Evolutionary conservation across 768 basidiomycete species (phyloP), one percentile per base, ranked within the genome.

Genomic region (Guyanaporus albipodus): DNA sequence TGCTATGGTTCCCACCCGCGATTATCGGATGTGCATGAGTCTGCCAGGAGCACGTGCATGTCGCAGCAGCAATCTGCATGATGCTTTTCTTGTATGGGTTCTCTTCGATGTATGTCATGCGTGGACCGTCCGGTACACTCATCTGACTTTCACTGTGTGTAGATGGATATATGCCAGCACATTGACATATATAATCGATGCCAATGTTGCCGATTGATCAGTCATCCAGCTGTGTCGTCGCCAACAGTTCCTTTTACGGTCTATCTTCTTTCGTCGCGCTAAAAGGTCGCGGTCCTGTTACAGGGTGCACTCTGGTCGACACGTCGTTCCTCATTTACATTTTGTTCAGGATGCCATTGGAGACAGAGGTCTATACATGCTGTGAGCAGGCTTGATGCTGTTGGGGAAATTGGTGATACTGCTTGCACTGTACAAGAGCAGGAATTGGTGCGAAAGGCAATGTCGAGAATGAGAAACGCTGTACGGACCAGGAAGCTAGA

Each of bases 181-280:
- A 0, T 69, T 96, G 26, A 85, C 91, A 0, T 94, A 92, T 60
- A 78, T 94, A 27, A 89, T 93, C 3, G 91, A 96, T 59, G 81
- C 90, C 8, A 96, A 94, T 55, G 72, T 74, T 3, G n/a, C n/a
- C n/a, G n/a, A n/a, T n/a, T n/a, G 92, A 91, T 6, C 77, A 83
- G 14, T 88, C 88, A 0, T 85, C 88, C 0, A 81, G 80, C 2
- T 89, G 87, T 0, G 78, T 82, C 8, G 89, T 91, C 0, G 68
- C 76, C 28, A 94, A 94, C 63, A 83, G 83, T 38, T 77, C 77
- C 17, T 85, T 87, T 63, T 78, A 91, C 23, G 89, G 91, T 0
- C 12, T 74, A 1, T 69, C 70, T 17, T 89, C 82, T 2, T 87
- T 87, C 59, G 57, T 88, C 15, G 80, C 81, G 1, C 78, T 79